Conservation (phyloP, 495 filamentous ascomycete genomes). For the Choiromyces venosus region DNA sequence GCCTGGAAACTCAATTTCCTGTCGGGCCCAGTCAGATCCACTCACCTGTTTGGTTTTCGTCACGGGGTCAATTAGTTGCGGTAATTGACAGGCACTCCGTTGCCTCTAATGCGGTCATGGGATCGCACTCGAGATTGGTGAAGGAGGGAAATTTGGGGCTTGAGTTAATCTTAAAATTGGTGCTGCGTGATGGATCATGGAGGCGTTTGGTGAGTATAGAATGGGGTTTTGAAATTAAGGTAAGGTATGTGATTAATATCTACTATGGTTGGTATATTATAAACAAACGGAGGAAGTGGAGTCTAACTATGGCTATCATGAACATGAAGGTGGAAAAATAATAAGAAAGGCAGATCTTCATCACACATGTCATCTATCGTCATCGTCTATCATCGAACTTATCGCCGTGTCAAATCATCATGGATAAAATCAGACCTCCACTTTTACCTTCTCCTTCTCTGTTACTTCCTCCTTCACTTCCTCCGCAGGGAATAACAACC, state of each 20-base stretch:
- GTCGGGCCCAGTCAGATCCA: not conserved
- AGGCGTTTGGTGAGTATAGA: not conserved
- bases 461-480: not conserved
- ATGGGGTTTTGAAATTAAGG: not conserved
- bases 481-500: not conserved
- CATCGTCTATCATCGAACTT: not conserved
- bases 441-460: not conserved
- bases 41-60: not conserved
- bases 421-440: not conserved
- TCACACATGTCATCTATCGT: not conserved
- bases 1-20: not conserved
- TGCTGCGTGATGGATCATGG: not conserved
- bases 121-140: not conserved
- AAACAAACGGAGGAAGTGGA: not conserved
- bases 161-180: not conserved
- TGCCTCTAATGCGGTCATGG: not conserved
- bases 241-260: not conserved
- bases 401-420: not conserved
- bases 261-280: not conserved
- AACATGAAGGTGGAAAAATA: not conserved
- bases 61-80: not conserved
- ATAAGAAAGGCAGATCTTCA: not conserved
- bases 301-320: not conserved
- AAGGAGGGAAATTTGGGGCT: not conserved
- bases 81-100: not conserved